Conservation (phyloP, 306 rosid genomes). For the Rubus parviflorus region DNA sequence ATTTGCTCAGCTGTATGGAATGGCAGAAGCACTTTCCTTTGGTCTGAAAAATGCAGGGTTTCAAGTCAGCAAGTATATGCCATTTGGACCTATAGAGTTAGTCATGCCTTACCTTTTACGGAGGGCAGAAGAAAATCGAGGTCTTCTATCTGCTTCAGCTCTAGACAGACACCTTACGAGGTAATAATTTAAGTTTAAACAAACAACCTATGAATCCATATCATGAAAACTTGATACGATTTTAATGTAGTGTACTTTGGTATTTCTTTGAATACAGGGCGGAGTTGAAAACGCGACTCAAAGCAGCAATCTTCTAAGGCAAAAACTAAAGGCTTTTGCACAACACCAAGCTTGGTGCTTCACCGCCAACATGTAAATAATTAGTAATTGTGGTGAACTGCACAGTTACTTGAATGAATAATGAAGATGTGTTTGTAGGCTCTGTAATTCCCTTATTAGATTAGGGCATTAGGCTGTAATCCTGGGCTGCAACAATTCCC, state of each 20-base stretch:
- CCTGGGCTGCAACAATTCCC: slow-evolving; percentile 2
- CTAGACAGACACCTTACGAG: slow-evolving; percentile 70
- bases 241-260: slow-evolving; percentile 3
- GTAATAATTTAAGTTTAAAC: slow-evolving; percentile 19
- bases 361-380: slow-evolving; percentile 10
- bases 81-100: slow-evolving; percentile 72
- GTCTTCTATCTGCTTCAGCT: slow-evolving; percentile 67
- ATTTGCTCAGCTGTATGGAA: slow-evolving; percentile 87
- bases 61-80: slow-evolving; percentile 95
- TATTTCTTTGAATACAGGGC: slow-evolving; percentile 33
- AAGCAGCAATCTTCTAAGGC: slow-evolving; percentile 34
- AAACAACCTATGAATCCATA: too few species aligned
- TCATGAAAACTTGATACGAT: not conserved
- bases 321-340: not conserved
- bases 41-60: slow-evolving; percentile 88
- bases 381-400: slow-evolving; percentile 17
- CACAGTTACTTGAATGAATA: not conserved
- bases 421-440: not conserved
- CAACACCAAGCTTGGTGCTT: not conserved
- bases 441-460: not conserved
- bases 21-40: slow-evolving; percentile 85
- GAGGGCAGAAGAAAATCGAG: slow-evolving; percentile 93
- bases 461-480: slow-evolving; percentile 1
- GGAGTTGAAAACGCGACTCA: slow-evolving; percentile 66
- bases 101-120: slow-evolving; percentile 88